Evolutionary conservation across 306 rosid genomes (phyloP).

Genomic region (Vachellia collinsii): DNA sequence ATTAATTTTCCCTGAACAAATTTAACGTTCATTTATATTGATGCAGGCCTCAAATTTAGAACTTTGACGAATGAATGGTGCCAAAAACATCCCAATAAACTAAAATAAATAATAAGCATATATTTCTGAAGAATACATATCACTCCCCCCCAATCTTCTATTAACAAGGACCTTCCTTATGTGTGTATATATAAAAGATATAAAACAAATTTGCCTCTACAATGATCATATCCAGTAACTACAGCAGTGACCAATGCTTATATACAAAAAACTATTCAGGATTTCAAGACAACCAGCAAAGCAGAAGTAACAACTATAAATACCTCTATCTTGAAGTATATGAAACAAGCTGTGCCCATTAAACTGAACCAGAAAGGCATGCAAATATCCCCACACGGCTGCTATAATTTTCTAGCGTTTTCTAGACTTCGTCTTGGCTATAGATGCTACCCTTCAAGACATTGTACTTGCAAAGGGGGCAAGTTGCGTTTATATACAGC

Average conservation of each 20-base stretch:
- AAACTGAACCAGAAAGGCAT: conserved; percentile 37
- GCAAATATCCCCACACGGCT: conserved; percentile 31
- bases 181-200: too few species aligned
- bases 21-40: neutral
- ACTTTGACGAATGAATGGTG: neutral
- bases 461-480: conserved; percentile 97
- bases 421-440: conserved; percentile 71
- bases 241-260: conserved; percentile 30
- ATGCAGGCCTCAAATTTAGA: neutral
- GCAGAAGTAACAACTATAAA: conserved; percentile 25
- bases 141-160: neutral
- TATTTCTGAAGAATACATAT: too few species aligned
- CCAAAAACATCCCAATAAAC: neutral
- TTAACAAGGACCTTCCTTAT: neutral
- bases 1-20: too few species aligned
- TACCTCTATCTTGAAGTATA: conserved; percentile 32
- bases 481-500: conserved; percentile 88
- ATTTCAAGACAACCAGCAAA: conserved; percentile 5
- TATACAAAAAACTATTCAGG: conserved; percentile 34
- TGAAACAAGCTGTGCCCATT: conserved; percentile 39
- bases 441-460: conserved; percentile 72
- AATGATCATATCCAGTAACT: conserved; percentile 22
- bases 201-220: conserved; percentile 29
- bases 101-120: too few species aligned
- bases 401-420: conserved; percentile 27